phyloP scores from a whole-genome alignment of 805 yeast genomes.

The Wickerhamomyces silvicola region DNA sequence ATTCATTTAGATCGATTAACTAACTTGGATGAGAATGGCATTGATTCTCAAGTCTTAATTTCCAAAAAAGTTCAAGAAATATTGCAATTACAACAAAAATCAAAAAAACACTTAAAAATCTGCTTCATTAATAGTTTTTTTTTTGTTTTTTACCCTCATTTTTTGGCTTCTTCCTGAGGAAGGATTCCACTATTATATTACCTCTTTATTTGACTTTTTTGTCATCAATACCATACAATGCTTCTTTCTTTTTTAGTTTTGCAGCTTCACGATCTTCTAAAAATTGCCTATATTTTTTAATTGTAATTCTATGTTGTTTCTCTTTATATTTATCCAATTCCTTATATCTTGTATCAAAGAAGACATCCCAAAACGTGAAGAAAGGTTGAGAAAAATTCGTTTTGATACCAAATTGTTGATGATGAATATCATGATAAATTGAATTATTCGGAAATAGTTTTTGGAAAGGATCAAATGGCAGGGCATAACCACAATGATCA shows the following conservation, averaged over 20 bases:
- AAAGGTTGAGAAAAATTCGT: constrained; percentile 94
- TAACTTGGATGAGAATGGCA: background rate
- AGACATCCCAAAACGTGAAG: constrained; percentile 86
- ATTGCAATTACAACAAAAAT: no score
- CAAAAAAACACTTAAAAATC: no score
- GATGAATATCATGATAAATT: constrained; percentile 95
- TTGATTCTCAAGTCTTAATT: background rate
- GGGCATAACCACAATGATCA: constrained; percentile 96
- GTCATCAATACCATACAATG: constrained; percentile 13
- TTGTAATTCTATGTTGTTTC: constrained; percentile 60
- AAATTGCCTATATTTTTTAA: constrained; percentile 59
- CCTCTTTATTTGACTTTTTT: no score
- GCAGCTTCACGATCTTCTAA: constrained; percentile 31
- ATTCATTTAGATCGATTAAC: background rate
- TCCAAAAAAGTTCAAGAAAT: constrained; percentile 4
- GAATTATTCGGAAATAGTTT: constrained; percentile 89
- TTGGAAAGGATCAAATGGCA: constrained; percentile 91
- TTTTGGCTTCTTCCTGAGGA: no score
- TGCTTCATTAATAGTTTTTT: no score
- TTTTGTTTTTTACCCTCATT: no score
- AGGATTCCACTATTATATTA: no score
- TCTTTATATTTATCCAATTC: constrained; percentile 58
- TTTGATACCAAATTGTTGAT: constrained; percentile 92
- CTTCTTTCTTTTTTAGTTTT: constrained; percentile 21
- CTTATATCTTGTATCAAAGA: constrained; percentile 66